Percentiles rank a stretch among this genome's conserved stretches.
phyloP scores from a whole-genome alignment of 148 eudicot species.

The Silene latifolia region DNA sequence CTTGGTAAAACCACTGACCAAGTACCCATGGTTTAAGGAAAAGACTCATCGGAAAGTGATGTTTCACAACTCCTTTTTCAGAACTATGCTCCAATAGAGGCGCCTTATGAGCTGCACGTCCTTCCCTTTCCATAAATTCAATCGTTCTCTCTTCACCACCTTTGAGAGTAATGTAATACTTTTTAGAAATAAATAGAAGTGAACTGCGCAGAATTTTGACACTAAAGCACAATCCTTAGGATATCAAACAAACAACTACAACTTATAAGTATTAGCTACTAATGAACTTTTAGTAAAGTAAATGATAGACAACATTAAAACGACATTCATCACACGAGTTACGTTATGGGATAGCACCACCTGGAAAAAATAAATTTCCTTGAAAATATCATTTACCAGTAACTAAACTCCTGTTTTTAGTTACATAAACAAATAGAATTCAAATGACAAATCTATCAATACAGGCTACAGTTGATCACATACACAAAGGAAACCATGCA shows the following conservation, averaged over 20 bases:
- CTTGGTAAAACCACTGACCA: slow-evolving; percentile 82
- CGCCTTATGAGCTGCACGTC: slow-evolving; percentile 58
- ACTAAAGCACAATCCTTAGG: not conserved
- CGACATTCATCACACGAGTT: not conserved
- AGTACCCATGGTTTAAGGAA: slow-evolving; percentile 87
- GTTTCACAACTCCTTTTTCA: slow-evolving; percentile 74
- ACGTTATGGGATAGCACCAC: not conserved
- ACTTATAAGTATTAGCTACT: not conserved
- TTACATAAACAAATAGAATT: not conserved
- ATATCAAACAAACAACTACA: not conserved
- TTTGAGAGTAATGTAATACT: slow-evolving; percentile 24
- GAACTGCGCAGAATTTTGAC: not conserved
- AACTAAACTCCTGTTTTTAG: not conserved
- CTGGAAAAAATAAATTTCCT: not conserved
- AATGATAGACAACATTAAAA: not conserved
- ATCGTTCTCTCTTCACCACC: slow-evolving; percentile 96
- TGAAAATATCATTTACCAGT: not conserved
- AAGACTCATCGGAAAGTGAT: slow-evolving; percentile 85
- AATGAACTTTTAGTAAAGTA: not conserved
- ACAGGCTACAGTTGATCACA: not conserved
- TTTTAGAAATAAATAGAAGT: not conserved
- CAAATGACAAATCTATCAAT: not conserved
- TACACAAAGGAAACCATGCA: not conserved
- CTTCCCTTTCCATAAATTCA: slow-evolving; percentile 88
- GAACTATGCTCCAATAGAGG: slow-evolving; percentile 72